Conservation (phyloP, 768 basidiomycete species). For the Suillus spraguei region DNA sequence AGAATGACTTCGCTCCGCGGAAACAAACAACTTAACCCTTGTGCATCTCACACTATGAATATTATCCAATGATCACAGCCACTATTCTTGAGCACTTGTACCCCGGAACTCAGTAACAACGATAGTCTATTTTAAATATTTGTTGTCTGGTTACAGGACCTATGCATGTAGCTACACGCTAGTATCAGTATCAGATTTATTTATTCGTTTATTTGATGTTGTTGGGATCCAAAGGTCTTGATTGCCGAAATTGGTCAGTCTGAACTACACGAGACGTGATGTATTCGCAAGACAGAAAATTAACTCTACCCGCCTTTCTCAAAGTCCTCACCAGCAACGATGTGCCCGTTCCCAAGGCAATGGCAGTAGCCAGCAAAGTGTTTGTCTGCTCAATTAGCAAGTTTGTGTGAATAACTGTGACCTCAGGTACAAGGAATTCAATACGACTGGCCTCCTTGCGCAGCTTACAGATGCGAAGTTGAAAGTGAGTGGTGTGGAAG, state of each 20-base stretch:
- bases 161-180: neutral
- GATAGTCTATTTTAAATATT: neutral
- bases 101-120: neutral
- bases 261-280: neutral
- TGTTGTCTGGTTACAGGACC: neutral
- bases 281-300: constrained; percentile 38
- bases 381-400: constrained; percentile 32
- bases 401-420: constrained; percentile 18
- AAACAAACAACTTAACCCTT: neutral
- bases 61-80: neutral
- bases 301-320: constrained; percentile 67
- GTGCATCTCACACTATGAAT: neutral
- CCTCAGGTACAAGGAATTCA: constrained; percentile 69
- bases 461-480: constrained; percentile 65
- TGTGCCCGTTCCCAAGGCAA: constrained; percentile 65
- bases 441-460: constrained; percentile 58
- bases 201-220: constrained; percentile 12
- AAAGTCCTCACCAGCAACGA: constrained; percentile 62
- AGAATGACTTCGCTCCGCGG: neutral
- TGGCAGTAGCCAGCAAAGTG: constrained; percentile 73
- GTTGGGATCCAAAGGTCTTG: constrained; percentile 35
- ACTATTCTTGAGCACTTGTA: neutral
- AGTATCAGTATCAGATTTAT: neutral
- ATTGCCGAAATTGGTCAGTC: constrained; percentile 29
- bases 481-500: constrained; percentile 54